Evolutionary conservation across 83 land plant species (phyloP).

Genomic region (Diphasiastrum complanatum): DNA sequence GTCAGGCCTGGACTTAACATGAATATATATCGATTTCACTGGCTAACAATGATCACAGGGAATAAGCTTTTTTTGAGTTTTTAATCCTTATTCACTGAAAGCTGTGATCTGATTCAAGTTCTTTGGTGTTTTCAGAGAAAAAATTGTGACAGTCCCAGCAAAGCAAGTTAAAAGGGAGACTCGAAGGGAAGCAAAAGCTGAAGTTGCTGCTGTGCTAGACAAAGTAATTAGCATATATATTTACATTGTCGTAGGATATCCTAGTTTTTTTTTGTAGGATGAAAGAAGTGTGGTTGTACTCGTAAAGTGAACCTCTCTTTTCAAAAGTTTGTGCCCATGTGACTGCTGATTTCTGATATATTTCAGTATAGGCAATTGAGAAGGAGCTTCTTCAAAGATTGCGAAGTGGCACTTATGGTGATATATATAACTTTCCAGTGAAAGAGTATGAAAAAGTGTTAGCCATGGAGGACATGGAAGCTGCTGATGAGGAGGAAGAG

Average conservation of each 20-base stretch:
- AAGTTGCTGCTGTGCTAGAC: constrained; percentile 74
- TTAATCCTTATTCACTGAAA: too few species aligned
- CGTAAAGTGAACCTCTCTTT: background rate
- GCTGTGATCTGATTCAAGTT: background rate
- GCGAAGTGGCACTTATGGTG: constrained; percentile 79
- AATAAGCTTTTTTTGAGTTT: too few species aligned
- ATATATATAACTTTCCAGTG: constrained; percentile 69
- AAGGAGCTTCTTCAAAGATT: constrained; percentile 78
- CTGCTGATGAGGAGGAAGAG: constrained; percentile 47
- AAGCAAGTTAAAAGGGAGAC: constrained; percentile 76
- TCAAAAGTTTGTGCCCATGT: too few species aligned
- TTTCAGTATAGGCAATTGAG: constrained; percentile 75
- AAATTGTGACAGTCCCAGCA: constrained; percentile 72
- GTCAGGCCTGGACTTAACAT: too few species aligned
- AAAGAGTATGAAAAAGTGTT: constrained; percentile 53
- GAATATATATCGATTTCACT: too few species aligned
- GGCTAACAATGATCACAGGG: too few species aligned
- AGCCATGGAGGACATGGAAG: constrained; percentile 54
- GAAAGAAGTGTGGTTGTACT: background rate
- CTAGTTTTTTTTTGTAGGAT: background rate
- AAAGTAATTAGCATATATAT: constrained; percentile 41
- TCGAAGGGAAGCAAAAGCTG: constrained; percentile 88
- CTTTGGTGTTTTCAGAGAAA: constrained; percentile 47
- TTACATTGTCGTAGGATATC: background rate
- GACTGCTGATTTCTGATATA: background rate